A percentile compares a stretch with the other conserved stretches of the same genome.
Evolutionary conservation across 2,329 filamentous ascomycete genomes (phyloP).

Genomic region (Phialophora macrospora): DNA sequence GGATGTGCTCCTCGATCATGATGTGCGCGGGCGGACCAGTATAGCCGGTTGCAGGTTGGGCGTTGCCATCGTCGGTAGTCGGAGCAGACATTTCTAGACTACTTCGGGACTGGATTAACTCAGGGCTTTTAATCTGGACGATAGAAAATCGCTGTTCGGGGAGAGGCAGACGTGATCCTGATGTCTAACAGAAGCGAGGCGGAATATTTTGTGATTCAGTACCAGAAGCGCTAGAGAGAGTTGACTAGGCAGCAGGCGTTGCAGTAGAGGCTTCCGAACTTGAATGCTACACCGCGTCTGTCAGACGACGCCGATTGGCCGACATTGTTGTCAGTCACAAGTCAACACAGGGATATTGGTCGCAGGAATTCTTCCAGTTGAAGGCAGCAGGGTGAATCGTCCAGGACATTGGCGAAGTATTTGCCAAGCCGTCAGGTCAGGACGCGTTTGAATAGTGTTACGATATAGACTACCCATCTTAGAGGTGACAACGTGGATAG

Average conservation of each 20-base stretch:
- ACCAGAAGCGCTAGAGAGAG: slow-evolving; percentile 12
- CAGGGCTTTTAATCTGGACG: slow-evolving; percentile 8
- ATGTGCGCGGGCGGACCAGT: slow-evolving; percentile 12
- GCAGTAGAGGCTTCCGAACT: slow-evolving; percentile 13
- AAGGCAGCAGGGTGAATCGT: no score
- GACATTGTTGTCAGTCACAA: slow-evolving; percentile 15
- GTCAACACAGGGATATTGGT: slow-evolving; percentile 13
- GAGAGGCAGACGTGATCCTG: slow-evolving; percentile 7
- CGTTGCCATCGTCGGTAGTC: slow-evolving; percentile 3
- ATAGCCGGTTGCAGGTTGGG: slow-evolving; percentile 12
- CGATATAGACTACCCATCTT: no score
- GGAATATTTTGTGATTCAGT: slow-evolving; percentile 6
- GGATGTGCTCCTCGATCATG: slow-evolving; percentile 14
- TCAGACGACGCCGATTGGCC: slow-evolving; percentile 9
- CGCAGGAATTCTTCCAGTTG: slow-evolving; percentile 9
- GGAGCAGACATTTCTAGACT: slow-evolving; percentile 10
- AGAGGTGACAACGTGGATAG: no score
- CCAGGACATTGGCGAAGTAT: no score
- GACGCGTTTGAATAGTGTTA: no score
- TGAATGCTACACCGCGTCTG: slow-evolving; percentile 7
- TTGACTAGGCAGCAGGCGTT: slow-evolving; percentile 12
- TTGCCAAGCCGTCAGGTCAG: no score
- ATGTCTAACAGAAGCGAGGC: slow-evolving; percentile 9
- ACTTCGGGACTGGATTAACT: slow-evolving; percentile 10
- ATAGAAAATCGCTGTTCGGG: slow-evolving; percentile 12